Percentiles rank a stretch among this genome's conserved stretches.
Conservation (phyloP, 2,329 filamentous ascomycete species). For the Dichotomopilus funicola region DNA sequence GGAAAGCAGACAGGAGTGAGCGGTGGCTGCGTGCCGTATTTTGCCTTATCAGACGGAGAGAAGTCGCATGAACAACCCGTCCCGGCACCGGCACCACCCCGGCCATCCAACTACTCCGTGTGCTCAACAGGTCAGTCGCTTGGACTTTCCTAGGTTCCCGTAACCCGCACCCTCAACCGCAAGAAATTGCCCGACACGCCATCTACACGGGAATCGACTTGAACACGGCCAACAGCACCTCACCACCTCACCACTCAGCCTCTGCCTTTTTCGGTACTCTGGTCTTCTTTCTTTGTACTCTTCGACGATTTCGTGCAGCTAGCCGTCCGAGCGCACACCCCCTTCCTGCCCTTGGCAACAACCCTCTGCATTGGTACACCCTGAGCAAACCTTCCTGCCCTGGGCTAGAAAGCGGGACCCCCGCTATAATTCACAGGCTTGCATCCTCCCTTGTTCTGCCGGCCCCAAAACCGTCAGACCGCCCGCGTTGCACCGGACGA, state of each 20-base stretch:
- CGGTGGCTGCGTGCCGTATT: too few species aligned
- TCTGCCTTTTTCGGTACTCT: slow-evolving; percentile 6
- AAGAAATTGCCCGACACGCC: neutral
- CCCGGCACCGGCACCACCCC: neutral
- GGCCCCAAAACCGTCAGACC: slow-evolving; percentile 21
- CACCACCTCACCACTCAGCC: neutral
- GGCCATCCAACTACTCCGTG: too few species aligned
- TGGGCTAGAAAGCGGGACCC: slow-evolving; percentile 18
- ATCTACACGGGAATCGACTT: neutral
- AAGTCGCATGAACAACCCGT: neutral
- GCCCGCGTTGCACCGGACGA: slow-evolving; percentile 27
- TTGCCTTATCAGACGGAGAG: too few species aligned
- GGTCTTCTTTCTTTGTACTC: neutral
- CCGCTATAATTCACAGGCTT: slow-evolving; percentile 20
- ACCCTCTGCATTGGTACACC: neutral
- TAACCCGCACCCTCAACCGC: too few species aligned
- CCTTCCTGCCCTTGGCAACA: neutral
- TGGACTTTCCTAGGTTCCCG: too few species aligned
- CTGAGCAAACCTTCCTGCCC: slow-evolving; percentile 5
- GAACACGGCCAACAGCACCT: neutral
- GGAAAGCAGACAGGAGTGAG: slow-evolving; percentile 8
- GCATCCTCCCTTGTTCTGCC: slow-evolving; percentile 20
- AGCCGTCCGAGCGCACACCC: neutral
- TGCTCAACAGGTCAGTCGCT: too few species aligned
- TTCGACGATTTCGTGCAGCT: slow-evolving; percentile 8